Conservation (phyloP, 2,329 filamentous ascomycete genomes). For the Coniella lustricola region DNA sequence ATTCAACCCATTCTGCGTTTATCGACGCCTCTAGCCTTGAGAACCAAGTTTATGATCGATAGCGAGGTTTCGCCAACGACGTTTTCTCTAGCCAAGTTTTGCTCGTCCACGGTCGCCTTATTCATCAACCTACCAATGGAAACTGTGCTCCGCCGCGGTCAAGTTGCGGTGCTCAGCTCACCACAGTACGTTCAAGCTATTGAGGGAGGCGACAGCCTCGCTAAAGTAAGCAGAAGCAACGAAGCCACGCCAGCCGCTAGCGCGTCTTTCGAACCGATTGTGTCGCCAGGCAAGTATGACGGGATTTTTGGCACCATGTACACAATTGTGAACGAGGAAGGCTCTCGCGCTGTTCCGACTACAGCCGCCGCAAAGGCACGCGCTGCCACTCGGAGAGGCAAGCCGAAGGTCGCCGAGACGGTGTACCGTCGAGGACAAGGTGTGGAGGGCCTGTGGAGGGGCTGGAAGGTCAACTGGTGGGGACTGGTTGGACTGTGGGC, state of each 20-base stretch:
- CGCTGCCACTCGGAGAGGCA: conserved; percentile 23
- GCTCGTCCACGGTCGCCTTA: conserved; percentile 71
- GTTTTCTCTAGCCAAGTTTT: conserved; percentile 77
- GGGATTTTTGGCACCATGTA: conserved; percentile 92
- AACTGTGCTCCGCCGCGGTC: conserved; percentile 82
- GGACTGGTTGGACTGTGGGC: conserved; percentile 69
- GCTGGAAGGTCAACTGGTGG: conserved; percentile 75
- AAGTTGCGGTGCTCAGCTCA: conserved; percentile 63
- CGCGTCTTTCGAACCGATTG: conserved; percentile 57
- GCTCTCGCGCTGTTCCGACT: conserved; percentile 44
- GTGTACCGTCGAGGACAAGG: conserved; percentile 58
- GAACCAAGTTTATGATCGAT: conserved; percentile 78
- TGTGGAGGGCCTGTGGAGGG: conserved; percentile 60
- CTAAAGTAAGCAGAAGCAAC: conserved; percentile 18
- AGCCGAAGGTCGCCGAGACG: conserved; percentile 31
- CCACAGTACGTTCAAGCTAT: conserved; percentile 45
- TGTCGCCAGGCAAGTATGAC: conserved; percentile 71
- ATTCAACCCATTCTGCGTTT: conserved; percentile 77
- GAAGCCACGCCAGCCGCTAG: conserved; percentile 22
- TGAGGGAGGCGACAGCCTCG: conserved; percentile 22
- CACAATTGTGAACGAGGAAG: conserved; percentile 78
- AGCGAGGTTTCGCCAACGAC: conserved; percentile 71
- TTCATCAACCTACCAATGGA: conserved; percentile 86
- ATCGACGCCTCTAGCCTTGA: conserved; percentile 76
- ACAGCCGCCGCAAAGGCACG: conserved; percentile 25